A percentile compares a stretch with the other conserved stretches of the same genome.
Evolutionary conservation across 2,329 filamentous ascomycete species (phyloP).

Genomic region (Chaetomium strumarium): DNA sequence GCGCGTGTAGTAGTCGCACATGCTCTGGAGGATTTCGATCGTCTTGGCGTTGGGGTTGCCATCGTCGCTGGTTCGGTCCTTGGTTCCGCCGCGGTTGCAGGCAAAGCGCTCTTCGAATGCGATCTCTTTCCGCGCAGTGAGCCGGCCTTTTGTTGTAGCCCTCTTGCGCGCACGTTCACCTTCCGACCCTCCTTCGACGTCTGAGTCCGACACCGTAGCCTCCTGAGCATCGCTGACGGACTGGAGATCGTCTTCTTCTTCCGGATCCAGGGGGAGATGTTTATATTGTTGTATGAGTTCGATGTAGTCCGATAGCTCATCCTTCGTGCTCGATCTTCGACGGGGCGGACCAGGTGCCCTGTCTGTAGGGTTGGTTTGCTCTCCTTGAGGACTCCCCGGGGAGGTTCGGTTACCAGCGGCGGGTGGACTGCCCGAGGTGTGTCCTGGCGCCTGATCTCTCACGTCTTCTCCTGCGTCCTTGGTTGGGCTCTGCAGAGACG

Average conservation of each 20-base stretch:
- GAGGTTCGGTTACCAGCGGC: background rate
- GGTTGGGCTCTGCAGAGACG: slow-evolving; percentile 9
- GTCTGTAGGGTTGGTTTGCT: background rate
- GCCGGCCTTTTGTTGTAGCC: slow-evolving; percentile 17
- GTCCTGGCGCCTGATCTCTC: background rate
- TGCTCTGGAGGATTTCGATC: slow-evolving; percentile 69
- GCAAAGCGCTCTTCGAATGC: slow-evolving; percentile 45
- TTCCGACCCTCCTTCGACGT: slow-evolving; percentile 22
- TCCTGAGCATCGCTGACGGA: slow-evolving; percentile 20
- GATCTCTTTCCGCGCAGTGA: slow-evolving; percentile 22
- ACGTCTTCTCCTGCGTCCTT: background rate
- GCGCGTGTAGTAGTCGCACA: slow-evolving; percentile 71
- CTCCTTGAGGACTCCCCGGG: background rate
- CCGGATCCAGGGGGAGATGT: slow-evolving; percentile 50
- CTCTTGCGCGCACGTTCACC: slow-evolving; percentile 27
- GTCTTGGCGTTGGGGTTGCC: slow-evolving; percentile 68
- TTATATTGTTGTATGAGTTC: slow-evolving; percentile 54
- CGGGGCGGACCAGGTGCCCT: background rate
- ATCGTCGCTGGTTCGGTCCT: slow-evolving; percentile 32
- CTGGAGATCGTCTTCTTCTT: slow-evolving; percentile 40
- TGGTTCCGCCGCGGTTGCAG: slow-evolving; percentile 48
- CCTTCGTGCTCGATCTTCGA: slow-evolving; percentile 27
- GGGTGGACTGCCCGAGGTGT: background rate
- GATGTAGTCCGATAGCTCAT: slow-evolving; percentile 61
- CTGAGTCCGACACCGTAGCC: slow-evolving; percentile 17